These are phyloP conservation scores for Pseudohyphozyma bogoriensis DNA, from an alignment of 768 basidiomycete species.

Conservation along the genomic window DNA sequence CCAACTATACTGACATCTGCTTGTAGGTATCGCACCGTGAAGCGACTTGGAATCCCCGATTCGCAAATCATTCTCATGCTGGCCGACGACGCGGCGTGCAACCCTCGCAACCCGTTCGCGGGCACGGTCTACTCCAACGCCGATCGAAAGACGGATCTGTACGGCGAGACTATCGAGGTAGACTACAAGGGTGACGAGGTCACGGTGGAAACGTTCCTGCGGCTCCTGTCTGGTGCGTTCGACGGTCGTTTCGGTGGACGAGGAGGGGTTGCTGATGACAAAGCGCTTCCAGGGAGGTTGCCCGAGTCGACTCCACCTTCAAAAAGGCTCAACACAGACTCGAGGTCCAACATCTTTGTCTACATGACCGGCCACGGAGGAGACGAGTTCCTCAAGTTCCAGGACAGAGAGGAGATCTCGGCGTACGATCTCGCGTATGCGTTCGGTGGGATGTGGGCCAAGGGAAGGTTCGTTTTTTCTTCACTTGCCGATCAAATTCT, in stretches of 20 bases:
- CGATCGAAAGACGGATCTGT: slow-evolving; percentile 71
- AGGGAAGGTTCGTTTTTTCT: slow-evolving; percentile 56
- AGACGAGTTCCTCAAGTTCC: slow-evolving; percentile 96
- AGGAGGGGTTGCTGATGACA: not conserved
- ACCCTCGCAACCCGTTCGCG: slow-evolving; percentile 80
- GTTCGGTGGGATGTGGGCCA: slow-evolving; percentile 97
- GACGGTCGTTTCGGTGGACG: not conserved
- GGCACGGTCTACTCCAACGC: slow-evolving; percentile 86
- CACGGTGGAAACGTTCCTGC: slow-evolving; percentile 88
- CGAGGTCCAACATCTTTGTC: slow-evolving; percentile 83
- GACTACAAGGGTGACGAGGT: slow-evolving; percentile 98
- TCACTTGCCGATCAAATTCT: not conserved
- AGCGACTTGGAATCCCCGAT: slow-evolving; percentile 94
- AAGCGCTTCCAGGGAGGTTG: slow-evolving; percentile 70
- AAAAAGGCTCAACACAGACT: slow-evolving; percentile 83
- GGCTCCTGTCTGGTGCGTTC: slow-evolving; percentile 72
- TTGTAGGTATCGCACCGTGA: slow-evolving; percentile 88
- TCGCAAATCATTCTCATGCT: slow-evolving; percentile 99
- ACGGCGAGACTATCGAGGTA: slow-evolving; percentile 93
- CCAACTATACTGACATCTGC: not conserved
- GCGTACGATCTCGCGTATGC: slow-evolving; percentile 97
- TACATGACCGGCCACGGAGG: slow-evolving; percentile 99
- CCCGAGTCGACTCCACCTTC: slow-evolving; percentile 76
- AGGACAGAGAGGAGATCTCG: slow-evolving; percentile 95
- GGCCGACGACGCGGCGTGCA: slow-evolving; percentile 91